Conservation (phyloP, 106 monocot genomes). For the Dioscorea dumetorum region DNA sequence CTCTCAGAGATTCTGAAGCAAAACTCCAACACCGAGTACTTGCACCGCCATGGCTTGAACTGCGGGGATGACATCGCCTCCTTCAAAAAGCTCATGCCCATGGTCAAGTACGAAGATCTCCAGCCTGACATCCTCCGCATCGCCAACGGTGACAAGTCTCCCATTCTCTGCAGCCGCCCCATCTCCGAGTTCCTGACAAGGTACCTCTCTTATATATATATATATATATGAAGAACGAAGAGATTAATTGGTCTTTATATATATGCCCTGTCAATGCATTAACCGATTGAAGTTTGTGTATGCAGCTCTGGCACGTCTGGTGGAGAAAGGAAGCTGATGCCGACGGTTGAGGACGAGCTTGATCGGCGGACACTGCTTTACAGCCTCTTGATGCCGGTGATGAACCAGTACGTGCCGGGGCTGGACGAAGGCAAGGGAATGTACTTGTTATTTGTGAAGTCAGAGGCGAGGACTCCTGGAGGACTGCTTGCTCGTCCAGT, state of each 20-base stretch:
- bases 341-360: slow-evolving; percentile 75
- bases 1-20: slow-evolving; percentile 65
- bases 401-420: slow-evolving; percentile 55
- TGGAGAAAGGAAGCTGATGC: slow-evolving; percentile 89
- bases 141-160: slow-evolving; percentile 72
- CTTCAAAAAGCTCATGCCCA: slow-evolving; percentile 50
- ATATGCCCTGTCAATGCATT: too few relatives aligned
- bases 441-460: slow-evolving; percentile 77
- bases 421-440: slow-evolving; percentile 83
- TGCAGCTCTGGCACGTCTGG: slow-evolving; percentile 77
- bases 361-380: slow-evolving; percentile 67
- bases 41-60: slow-evolving; percentile 47
- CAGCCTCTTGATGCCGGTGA: slow-evolving; percentile 75
- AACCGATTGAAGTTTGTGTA: too few relatives aligned
- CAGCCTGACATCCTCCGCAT: slow-evolving; percentile 66
- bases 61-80: slow-evolving; percentile 17
- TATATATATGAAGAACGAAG: too few relatives aligned
- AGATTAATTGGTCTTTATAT: too few relatives aligned
- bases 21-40: slow-evolving; percentile 58
- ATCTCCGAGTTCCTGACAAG: slow-evolving; percentile 90
- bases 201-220: slow-evolving; percentile 19
- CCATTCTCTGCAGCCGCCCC: slow-evolving; percentile 67
- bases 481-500: slow-evolving; percentile 79
- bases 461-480: slow-evolving; percentile 67
- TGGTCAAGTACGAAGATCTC: slow-evolving; percentile 64